A percentile compares a stretch with the other conserved stretches of the same genome.
Evolutionary conservation across 129 eudicot species (phyloP).

Genomic region (Chrysanthemum seticuspe): DNA sequence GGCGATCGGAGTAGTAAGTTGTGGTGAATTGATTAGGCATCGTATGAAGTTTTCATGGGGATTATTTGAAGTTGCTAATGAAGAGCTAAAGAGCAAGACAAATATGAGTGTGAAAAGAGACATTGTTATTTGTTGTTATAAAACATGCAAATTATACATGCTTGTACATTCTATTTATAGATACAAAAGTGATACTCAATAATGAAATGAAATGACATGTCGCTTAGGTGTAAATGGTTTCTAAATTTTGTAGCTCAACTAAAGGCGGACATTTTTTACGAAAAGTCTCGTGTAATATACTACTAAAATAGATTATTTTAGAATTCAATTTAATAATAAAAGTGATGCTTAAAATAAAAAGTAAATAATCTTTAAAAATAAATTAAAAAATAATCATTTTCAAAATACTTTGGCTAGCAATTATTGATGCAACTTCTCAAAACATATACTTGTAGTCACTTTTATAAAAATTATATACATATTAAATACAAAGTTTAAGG

Average conservation of each 20-base stretch:
- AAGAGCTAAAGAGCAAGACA: conserved; percentile 22
- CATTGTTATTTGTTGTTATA: conserved; percentile 16
- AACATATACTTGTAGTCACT: too few species aligned
- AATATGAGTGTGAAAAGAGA: conserved; percentile 14
- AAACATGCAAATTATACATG: conserved; percentile 6
- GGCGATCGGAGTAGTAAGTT: conserved; percentile 37
- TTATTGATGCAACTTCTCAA: too few species aligned
- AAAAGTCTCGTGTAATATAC: background rate
- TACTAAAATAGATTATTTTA: too few species aligned
- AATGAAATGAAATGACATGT: too few species aligned
- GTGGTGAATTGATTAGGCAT: conserved; percentile 32
- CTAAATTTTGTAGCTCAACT: too few species aligned
- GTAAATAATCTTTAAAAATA: too few species aligned
- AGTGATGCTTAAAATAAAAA: too few species aligned
- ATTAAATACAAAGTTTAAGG: too few species aligned
- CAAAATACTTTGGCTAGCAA: too few species aligned
- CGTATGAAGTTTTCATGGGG: conserved; percentile 23
- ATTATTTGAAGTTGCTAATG: conserved; percentile 26
- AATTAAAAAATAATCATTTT: too few species aligned
- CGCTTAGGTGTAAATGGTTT: background rate
- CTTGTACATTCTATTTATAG: conserved; percentile 5
- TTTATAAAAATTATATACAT: too few species aligned
- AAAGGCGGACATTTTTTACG: background rate
- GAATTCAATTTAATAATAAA: too few species aligned
- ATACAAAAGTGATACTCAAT: background rate